Evolutionary conservation across 164 flowering plant species (phyloP), one percentile per base, ranked within the genome.

Genomic region (Protea cynaroides): DNA sequence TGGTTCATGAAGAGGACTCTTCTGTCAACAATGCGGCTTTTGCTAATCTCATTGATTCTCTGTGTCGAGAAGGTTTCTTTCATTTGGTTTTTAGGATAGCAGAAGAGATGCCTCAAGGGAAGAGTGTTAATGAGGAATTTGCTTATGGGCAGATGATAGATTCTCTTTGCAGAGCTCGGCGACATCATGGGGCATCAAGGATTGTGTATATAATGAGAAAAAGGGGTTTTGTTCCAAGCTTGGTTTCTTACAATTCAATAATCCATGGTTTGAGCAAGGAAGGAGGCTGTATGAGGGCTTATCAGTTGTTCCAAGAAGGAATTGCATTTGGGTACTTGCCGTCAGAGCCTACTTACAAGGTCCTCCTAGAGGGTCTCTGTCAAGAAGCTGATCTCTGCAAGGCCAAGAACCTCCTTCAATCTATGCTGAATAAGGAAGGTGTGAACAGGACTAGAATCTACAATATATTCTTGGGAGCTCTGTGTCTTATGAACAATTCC

Each of bases 231-330:
- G 56, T 46, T 37, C 97, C 97, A 10, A 78, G 95, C 58, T 47
- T 73, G 58, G 75, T 76, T 14, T 89, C 89, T 0, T 91, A 89
- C 67, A 88, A 91, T 73, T 71, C 78, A 60, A 86, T 91, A 62
- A 62, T 94, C 4, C 96, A 91, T 71, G 96, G 96, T 21, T 82
- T 94, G 2, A 74, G 86, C 72, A 82, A 77, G 64, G 85, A 84
- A 23, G 93, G 95, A 5, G 88, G 90, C 66, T 85, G 82, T 70
- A 81, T 89, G 84, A 83, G 98, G 71, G 97, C 96, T 63, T 91
- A 75, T 69, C 97, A 94, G 68, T 71, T 94, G 75, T 79, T 84
- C 54, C 73, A 83, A 72, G 91, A 94, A 79, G 97, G 95, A 25
- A 65, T 71, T 63, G 75, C 67, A 43, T 84, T 84, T 68, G 88